A percentile compares a stretch with the other conserved stretches of the same genome.
Conservation (phyloP, 805 yeast species). For the Soucietia sequanensis region DNA sequence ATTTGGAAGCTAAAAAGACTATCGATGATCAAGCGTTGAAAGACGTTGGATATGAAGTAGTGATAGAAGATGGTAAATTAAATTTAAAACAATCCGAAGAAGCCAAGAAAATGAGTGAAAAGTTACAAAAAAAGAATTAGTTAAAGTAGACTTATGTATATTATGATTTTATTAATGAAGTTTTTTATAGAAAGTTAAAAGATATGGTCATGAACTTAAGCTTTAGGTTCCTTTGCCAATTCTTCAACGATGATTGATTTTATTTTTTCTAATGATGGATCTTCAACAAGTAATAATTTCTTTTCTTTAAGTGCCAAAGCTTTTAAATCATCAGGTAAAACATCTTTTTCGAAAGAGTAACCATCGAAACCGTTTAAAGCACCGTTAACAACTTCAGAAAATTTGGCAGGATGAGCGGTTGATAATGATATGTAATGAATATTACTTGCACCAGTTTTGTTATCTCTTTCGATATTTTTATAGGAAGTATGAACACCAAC, state of each 20-base stretch:
- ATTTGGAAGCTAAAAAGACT: conserved; percentile 70
- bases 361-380: conserved; percentile 66
- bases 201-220: background rate
- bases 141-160: background rate
- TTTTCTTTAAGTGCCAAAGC: conserved; percentile 68
- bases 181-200: background rate
- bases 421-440: conserved; percentile 72
- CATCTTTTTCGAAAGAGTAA: conserved; percentile 84
- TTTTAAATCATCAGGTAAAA: conserved; percentile 84
- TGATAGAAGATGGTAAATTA: conserved; percentile 70
- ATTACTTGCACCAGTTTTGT: conserved; percentile 33
- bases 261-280: conserved; percentile 70
- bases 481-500: conserved; percentile 86
- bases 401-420: conserved; percentile 99
- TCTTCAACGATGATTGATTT: conserved; percentile 76
- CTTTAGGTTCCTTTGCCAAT: conserved; percentile 31
- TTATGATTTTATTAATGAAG: background rate
- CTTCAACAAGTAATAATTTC: conserved; percentile 69
- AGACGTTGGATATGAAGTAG: conserved; percentile 76
- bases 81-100: conserved; percentile 37
- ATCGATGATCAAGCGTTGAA: conserved; percentile 55
- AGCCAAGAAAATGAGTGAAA: background rate
- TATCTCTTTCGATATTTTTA: conserved; percentile 52
- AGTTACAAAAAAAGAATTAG: background rate
- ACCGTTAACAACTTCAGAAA: conserved; percentile 89